These are phyloP conservation scores for Solanum megistacrolobum DNA, from an alignment of 257 asterid genomes.

Conservation along the genomic window DNA sequence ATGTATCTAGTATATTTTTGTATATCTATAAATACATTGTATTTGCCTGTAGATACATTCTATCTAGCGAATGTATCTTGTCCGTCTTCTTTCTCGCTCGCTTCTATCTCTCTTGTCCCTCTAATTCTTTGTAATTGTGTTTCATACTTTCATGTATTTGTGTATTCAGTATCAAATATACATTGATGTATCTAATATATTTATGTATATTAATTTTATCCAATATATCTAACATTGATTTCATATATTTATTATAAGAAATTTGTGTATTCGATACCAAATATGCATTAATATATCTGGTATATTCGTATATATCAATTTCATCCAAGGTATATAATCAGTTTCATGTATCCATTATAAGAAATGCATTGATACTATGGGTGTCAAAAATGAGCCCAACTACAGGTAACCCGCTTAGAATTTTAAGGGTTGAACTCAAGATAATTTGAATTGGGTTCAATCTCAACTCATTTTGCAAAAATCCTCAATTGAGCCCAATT, in stretches of 20 bases:
- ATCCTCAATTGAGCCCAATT: too few relatives aligned
- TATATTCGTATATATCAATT: background rate
- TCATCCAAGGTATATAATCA: background rate
- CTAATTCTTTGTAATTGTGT: too few relatives aligned
- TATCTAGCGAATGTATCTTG: too few relatives aligned
- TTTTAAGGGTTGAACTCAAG: background rate
- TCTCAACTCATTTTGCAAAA: background rate
- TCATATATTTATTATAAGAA: too few relatives aligned
- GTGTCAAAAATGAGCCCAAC: too few relatives aligned
- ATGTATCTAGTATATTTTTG: background rate
- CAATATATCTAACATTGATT: too few relatives aligned
- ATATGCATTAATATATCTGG: background rate
- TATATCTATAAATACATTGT: background rate
- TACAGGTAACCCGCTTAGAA: fast-evolving
- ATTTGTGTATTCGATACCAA: background rate
- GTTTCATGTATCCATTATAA: background rate
- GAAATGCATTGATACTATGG: background rate
- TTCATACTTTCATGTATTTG: background rate
- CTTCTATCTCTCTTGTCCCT: background rate
- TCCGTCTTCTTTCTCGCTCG: background rate
- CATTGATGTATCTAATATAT: too few relatives aligned
- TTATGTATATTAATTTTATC: background rate
- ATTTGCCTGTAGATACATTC: background rate
- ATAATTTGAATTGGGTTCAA: too few relatives aligned
- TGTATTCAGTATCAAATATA: too few relatives aligned